Conservation (phyloP, 1,284 basidiomycete species). For the Ganoderma sinense region DNA sequence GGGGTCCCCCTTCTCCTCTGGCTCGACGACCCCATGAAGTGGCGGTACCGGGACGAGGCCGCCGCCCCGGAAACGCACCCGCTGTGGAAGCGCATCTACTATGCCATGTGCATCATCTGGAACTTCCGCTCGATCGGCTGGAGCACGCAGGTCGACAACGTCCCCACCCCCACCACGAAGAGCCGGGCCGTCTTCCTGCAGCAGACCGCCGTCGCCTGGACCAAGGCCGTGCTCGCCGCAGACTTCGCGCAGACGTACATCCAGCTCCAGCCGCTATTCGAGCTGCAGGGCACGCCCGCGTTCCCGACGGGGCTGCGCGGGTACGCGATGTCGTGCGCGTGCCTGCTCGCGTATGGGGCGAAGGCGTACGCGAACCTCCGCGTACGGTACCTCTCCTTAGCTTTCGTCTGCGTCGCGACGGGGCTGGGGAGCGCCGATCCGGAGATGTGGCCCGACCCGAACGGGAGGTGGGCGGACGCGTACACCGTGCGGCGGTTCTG, state of each 20-base stretch:
- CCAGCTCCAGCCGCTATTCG: neutral
- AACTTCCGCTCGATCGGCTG: conserved; percentile 1
- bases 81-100: neutral
- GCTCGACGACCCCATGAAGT: conserved; percentile 1
- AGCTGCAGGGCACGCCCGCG: neutral
- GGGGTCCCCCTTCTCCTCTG: neutral
- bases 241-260: neutral
- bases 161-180: neutral
- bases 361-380: neutral
- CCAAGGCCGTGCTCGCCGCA: neutral
- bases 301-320: conserved; percentile 1
- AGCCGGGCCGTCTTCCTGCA: neutral
- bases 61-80: neutral
- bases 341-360: neutral
- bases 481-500: conserved; percentile 46
- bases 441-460: conserved; percentile 42
- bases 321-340: neutral
- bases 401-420: neutral
- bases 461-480: conserved; percentile 42
- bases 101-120: neutral
- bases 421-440: neutral
- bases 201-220: neutral
- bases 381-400: neutral
- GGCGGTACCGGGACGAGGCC: neutral
- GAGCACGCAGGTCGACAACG: neutral